Evolutionary conservation across 1,284 basidiomycete genomes (phyloP), one percentile per base, ranked within the genome.

Genomic region (Puccinia coronata): DNA sequence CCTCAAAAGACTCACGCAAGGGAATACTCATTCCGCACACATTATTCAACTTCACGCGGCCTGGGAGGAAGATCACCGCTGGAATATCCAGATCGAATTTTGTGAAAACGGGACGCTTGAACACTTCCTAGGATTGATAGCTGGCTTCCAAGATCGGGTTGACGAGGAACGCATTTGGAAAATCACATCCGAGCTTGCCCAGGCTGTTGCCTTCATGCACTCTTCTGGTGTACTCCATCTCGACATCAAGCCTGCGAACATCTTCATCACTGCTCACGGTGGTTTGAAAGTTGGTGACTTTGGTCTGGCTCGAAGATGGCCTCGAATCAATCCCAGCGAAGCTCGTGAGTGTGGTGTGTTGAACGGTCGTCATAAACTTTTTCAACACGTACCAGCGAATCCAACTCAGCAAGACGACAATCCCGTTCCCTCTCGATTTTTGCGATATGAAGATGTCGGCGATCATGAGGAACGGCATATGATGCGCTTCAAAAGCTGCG

Each of bases 211-310:
- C 82, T 96, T 96, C 87, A 93, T 99, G 82, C 97, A 99, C 87
- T 89, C 90, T 81, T 90, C 91, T 78, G 92, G 92, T 75, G 92
- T 98, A 72, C 92, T 99, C 77, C 97, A 99, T 87, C 90, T 99
- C 80, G 97, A 99, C 87, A 89, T 99, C 84, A 99, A 99, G 88
- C 97, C 97, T 18, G 96, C 94, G 80, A 99, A 99, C 86, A 92
- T 99, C 80, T 95, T 99, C 85, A 90, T 99, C 83, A 95, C 94
- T 2, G 89, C 90, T 34, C 90, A 92, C 82, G 96, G 96, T 8
- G 91, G 93, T 39, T 92, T 99, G 87, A 97, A 96, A 89, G 96
- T 99, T 85, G 95, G 95, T 20, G 97, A 99, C 87, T 99, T 99
- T 89, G 97, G 97, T n/a, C 92, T 98, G 89, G 95, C 95, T 8